Base-by-base conservation (phyloP, 2,329 filamentous ascomycete species). In the Aspergillus persii region DNA sequence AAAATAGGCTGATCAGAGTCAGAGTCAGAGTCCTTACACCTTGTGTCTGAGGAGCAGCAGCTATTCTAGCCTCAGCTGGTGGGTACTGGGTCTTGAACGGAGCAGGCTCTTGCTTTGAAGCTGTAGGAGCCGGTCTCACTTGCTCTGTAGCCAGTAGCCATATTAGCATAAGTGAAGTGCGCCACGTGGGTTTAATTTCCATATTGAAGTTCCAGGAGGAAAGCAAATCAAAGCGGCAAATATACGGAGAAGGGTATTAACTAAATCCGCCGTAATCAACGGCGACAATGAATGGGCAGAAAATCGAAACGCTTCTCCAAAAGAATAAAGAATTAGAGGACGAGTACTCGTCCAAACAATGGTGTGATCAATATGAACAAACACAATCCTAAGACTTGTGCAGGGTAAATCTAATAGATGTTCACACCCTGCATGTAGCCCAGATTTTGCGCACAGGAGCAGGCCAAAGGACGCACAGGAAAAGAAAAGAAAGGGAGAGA, bases 51-150 rank as follows among this genome's bases (percentile, higher is more conserved):
- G 70, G 65, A 8, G 63, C 36, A 31, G 30, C 30, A 49, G 0
- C 69, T 54, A 76, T n/a, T 57, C 74, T 69, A 18, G 63, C 64
- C 23, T 63, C 47, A 23, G 59, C 55, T 2, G 74, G 73, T n/a
- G 74, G 74, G 61, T 74, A 76, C n/a, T 75, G 71, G 4, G 74
- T 76, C 50, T 68, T 66, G 51, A 72, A 70, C 12, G 67, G 55
- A 15, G 56, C 57, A 11, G 66, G 56, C 12, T 61, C 18, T 36
- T 63, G 58, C 39, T 64, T 57, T 41, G 67, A 64, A 15, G 58
- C 54, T 51, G 54, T 63, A 1, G 73, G 74, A 31, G 68, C 62
- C 56, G 66, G 66, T 46, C 65, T 53, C 30, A 66, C 69, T 57
- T 61, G 64, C 48, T 71, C 69, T 68, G 69, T 61, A 30, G 67